phyloP scores from a whole-genome alignment of 768 basidiomycete species.

The Agaricus bisporus region DNA sequence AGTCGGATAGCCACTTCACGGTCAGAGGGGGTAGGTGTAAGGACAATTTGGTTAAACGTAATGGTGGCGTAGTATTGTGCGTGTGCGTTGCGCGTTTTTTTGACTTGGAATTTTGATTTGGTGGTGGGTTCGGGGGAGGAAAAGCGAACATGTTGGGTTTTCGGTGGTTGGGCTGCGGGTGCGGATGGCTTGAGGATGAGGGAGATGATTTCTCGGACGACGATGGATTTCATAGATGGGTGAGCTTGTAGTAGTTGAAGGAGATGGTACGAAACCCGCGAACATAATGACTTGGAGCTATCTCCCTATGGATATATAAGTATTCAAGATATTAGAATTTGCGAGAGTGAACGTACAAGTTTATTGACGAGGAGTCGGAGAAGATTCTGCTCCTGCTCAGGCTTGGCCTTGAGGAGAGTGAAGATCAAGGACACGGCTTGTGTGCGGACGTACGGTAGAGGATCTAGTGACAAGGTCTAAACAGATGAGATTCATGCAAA shows the following conservation, averaged over 20 bases:
- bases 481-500: not conserved
- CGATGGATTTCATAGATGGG: constrained; percentile 85
- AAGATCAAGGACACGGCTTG: constrained; percentile 76
- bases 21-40: constrained; percentile 49
- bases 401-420: constrained; percentile 79
- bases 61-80: constrained; percentile 89
- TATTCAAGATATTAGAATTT: not conserved
- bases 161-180: constrained; percentile 23
- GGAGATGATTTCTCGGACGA: constrained; percentile 81
- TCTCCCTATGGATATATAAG: constrained; percentile 57
- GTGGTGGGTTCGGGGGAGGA: constrained; percentile 27
- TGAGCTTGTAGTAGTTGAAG: constrained; percentile 87
- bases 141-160: constrained; percentile 49
- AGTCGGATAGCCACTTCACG: constrained; percentile 69
- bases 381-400: constrained; percentile 97
- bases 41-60: constrained; percentile 90
- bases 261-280: constrained; percentile 84
- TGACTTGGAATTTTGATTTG: constrained; percentile 22
- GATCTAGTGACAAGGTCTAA: constrained; percentile 77
- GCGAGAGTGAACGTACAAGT: constrained; percentile 44
- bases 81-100: constrained; percentile 55
- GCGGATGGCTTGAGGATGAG: constrained; percentile 66
- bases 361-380: constrained; percentile 92
- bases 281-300: constrained; percentile 79
- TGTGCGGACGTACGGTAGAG: constrained; percentile 81